phyloP scores from a whole-genome alignment of 176 grass and related monocot species.

The Microstegium vimineum region DNA sequence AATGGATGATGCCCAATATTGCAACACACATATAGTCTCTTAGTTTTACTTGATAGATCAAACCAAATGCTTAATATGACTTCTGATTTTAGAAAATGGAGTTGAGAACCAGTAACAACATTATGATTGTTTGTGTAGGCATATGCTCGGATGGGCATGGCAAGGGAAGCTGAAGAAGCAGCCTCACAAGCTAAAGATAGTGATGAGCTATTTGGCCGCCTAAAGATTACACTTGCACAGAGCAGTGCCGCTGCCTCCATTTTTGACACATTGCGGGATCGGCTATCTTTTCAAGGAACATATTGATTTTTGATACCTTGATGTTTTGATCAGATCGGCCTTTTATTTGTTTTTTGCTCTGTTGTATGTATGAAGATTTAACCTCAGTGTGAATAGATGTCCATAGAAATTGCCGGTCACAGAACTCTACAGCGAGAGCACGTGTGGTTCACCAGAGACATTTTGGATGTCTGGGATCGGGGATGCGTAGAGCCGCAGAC shows the following conservation, averaged over 20 bases:
- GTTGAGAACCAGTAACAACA: background rate
- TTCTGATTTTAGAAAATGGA: background rate
- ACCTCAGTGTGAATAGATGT: constrained; percentile 23
- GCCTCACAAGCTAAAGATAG: constrained; percentile 87
- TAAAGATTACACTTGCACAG: constrained; percentile 72
- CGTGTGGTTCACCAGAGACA: constrained; percentile 6
- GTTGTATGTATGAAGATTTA: background rate
- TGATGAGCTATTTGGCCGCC: constrained; percentile 72
- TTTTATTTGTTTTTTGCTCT: constrained; percentile 6
- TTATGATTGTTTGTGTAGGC: constrained; percentile 42
- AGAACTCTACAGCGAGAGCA: background rate
- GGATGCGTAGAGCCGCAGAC: background rate
- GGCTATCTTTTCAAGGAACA: constrained; percentile 76
- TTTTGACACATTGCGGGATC: constrained; percentile 82
- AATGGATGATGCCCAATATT: background rate
- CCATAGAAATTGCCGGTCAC: background rate
- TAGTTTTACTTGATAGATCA: background rate
- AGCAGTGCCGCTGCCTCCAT: constrained; percentile 66
- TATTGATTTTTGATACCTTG: constrained; percentile 45
- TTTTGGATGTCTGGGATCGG: background rate
- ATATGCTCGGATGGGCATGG: constrained; percentile 80
- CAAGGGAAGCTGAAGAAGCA: constrained; percentile 73
- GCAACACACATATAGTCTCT: background rate
- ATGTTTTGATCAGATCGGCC: background rate
- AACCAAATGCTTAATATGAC: background rate